phyloP scores from a whole-genome alignment of 208 protist species.

The Trypanosoma theileri region DNA sequence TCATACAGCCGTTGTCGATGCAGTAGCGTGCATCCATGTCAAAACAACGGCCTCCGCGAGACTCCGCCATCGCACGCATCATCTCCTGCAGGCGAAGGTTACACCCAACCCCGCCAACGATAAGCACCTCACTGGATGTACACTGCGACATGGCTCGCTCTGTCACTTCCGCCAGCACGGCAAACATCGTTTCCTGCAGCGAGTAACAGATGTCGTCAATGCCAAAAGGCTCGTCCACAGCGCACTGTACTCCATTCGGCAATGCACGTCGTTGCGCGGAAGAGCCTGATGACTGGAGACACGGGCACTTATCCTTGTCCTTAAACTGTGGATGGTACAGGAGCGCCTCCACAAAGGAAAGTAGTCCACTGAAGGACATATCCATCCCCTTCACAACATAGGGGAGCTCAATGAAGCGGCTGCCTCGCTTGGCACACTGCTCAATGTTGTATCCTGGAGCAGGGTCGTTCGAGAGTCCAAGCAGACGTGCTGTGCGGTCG shows the following conservation, averaged over 20 bases:
- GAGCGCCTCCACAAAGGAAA: conserved; percentile 88
- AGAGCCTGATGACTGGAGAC: not conserved
- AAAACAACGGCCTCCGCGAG: conserved; percentile 88
- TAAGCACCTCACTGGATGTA: conserved; percentile 94
- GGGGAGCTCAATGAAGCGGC: conserved; percentile 94
- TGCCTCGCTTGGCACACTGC: conserved; percentile 88
- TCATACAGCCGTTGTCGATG: conserved; percentile 99
- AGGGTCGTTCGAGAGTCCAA: conserved; percentile 98
- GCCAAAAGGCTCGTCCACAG: conserved; percentile 75
- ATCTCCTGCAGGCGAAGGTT: conserved; percentile 97
- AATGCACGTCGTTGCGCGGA: conserved; percentile 31
- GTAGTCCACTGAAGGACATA: conserved; percentile 95
- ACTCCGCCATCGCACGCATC: conserved; percentile 92
- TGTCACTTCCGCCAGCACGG: conserved; percentile 99
- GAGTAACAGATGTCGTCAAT: conserved; percentile 98
- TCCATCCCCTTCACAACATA: conserved; percentile 98
- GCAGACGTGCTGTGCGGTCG: conserved; percentile 95
- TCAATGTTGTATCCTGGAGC: conserved; percentile 99
- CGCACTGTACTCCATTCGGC: conserved; percentile 34
- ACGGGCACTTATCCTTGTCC: conserved; percentile 36
- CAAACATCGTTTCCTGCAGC: conserved; percentile 98
- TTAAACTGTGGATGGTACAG: conserved; percentile 67
- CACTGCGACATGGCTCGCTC: conserved; percentile 99
- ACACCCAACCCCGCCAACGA: conserved; percentile 99
- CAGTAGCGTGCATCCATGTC: conserved; percentile 98